phyloP scores from a whole-genome alignment of 768 basidiomycete species.

The Nidularia pulvinata region DNA sequence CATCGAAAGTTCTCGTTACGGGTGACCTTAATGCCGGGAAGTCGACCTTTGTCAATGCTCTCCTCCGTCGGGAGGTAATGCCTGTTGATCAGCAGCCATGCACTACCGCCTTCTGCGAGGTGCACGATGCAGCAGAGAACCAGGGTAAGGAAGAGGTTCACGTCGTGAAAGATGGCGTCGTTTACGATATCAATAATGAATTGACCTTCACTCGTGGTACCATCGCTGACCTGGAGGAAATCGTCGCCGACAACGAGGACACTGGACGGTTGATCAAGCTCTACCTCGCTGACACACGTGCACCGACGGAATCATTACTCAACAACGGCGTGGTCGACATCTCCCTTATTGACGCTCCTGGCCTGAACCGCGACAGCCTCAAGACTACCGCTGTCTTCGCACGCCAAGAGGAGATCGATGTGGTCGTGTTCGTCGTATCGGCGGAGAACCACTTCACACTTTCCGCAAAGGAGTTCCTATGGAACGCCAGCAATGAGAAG shows the following conservation, averaged over 20 bases:
- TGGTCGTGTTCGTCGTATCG: slow-evolving; percentile 96
- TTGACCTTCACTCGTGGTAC: slow-evolving; percentile 73
- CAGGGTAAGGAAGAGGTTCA: slow-evolving; percentile 84
- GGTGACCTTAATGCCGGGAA: slow-evolving; percentile 99
- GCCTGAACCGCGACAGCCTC: slow-evolving; percentile 92
- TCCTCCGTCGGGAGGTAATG: slow-evolving; percentile 90
- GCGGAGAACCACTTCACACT: slow-evolving; percentile 99
- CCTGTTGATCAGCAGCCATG: slow-evolving; percentile 98
- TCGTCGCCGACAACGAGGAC: slow-evolving; percentile 77
- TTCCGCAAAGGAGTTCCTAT: slow-evolving; percentile 92
- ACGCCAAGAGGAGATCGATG: slow-evolving; percentile 97
- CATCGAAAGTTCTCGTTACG: slow-evolving; percentile 96
- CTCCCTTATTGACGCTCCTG: slow-evolving; percentile 97
- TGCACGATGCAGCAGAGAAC: slow-evolving; percentile 88
- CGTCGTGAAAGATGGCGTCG: slow-evolving; percentile 63
- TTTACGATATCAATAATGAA: slow-evolving; percentile 71
- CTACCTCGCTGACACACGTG: slow-evolving; percentile 83
- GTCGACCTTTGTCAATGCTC: slow-evolving; percentile 96
- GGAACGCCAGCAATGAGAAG: slow-evolving; percentile 94
- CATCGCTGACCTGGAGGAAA: slow-evolving; percentile 73
- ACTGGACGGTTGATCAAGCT: slow-evolving; percentile 81
- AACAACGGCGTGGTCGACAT: slow-evolving; percentile 97
- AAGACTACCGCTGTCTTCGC: slow-evolving; percentile 96
- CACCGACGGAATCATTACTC: slow-evolving; percentile 80
- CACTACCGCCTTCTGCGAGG: slow-evolving; percentile 97